Base-by-base conservation (phyloP, 2,329 filamentous ascomycete genomes). In the Ophiostoma novo-ulmi region DNA sequence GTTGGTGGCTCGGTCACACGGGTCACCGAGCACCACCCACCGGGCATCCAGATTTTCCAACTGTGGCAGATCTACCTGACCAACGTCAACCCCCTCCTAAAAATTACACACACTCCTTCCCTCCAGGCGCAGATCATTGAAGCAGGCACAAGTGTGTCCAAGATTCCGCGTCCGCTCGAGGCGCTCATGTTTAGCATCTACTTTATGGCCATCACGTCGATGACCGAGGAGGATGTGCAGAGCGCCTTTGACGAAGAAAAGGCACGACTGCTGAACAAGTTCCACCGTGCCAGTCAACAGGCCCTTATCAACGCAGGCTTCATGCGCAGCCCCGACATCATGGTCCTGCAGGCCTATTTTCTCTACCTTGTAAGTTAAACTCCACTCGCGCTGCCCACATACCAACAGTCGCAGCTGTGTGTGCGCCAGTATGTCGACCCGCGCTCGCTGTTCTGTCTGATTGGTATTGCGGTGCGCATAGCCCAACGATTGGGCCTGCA, bases 21-120 rank as follows among this genome's bases (percentile, higher is more conserved):
- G 67, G 79, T 87, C 67, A 82, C 82, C 3, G 79, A 80, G 67
- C 77, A 81, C 20, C 86, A 88, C 73, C 87, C 87, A 11, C 77
- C 83, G 1, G 80, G 84, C 35, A 84, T 88, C 26, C 85, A 88
- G 71, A 88, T 88, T 69, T 85, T 89, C 72, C 84, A 87, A 74
- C 80, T 89, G 22, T 92, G 89, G 89, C 88, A 91, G 77, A 83
- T 87, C 20, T 92, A 90, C 76, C 83, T 91, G 61, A 85, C 88
- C 73, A 91, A 91, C 75, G 86, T 91, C 74, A 88, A 91, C 74
- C 88, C 89, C 0, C 77, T 92, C 6, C 81, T 91, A 66, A 91
- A 91, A 75, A 82, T 91, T 70, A 89, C 87, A 0, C 89, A 92
- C 75, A 85, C 87, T 0, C 88, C 88, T 0, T 90, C 85, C 1